Base-by-base conservation (phyloP, 2,329 filamentous ascomycete genomes). In the Beauveria caledonica region DNA sequence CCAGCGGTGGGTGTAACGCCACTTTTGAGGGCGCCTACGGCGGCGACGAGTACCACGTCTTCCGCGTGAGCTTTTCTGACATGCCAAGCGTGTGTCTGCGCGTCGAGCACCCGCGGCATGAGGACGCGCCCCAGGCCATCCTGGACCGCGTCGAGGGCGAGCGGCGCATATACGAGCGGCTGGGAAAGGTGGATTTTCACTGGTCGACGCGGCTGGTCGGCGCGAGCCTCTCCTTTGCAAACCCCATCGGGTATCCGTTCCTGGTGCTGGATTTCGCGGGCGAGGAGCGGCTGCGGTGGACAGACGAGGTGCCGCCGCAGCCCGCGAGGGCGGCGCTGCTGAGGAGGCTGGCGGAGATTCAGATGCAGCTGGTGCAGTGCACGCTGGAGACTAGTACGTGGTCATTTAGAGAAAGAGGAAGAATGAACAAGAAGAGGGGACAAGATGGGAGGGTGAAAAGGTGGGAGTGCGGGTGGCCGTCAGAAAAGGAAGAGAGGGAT, bases 161-260 rank as follows among this genome's bases (percentile, higher is more conserved):
- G n/a, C 13, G 19, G 17, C 19, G 54, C 54, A 19, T n/a, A 13
- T 49, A 25, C 15, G 19, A 40, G 19, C 11, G 13, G 17, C 54
- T 57, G 19, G 54, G 19, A n/a, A 9, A 1, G 6, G 19, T 11
- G 3, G 54, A 23, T 11, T 59, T 59, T 7, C 25, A 17, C 17
- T 60, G 57, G 57, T 53, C 57, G 1, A 15, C 39, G 15, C 57
- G 57, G 2, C 42, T 45, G 13, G 11, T 29, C 2, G 57, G 39
- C 25, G 27, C 57, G 6, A 53, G 57, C 57, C 25, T 48, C 19
- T 21, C 49, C 3, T 60, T 60, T 39, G 57, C 52, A 15, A 60
- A 60, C 49, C 57, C 57, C 0, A 39, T 60, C n/a, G 6, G 27
- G 6, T 53, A 60, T 10, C 57, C 57, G 29, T 60, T 53, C 40